Percentiles rank a stretch among this genome's conserved stretches.
phyloP scores from a whole-genome alignment of 495 filamentous ascomycete species.

The Aspergillus egyptiacus region DNA sequence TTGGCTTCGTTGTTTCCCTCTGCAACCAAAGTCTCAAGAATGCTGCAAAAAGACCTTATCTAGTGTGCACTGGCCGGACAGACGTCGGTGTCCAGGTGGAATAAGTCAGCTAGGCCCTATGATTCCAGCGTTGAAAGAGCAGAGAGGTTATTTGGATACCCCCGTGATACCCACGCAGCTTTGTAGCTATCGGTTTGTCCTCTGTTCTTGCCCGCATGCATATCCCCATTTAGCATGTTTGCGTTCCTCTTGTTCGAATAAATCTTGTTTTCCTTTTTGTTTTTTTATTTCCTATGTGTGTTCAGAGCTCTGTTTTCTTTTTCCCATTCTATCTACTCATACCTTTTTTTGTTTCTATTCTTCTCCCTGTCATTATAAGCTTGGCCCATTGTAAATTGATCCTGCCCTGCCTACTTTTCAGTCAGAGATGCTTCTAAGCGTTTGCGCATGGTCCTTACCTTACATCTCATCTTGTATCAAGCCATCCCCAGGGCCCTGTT shows the following conservation, averaged over 20 bases:
- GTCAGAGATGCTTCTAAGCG: conserved; percentile 4
- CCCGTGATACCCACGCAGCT: conserved; percentile 42
- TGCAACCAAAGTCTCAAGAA: conserved; percentile 12
- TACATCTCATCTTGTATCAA: not conserved
- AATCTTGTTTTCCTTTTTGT: conserved; percentile 21
- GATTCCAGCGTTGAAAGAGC: conserved; percentile 28
- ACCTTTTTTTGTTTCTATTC: conserved; percentile 20
- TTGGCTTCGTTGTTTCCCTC: conserved; percentile 11
- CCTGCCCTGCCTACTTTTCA: conserved; percentile 3
- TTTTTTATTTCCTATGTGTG: conserved; percentile 24
- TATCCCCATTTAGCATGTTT: conserved; percentile 33
- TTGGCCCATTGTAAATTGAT: conserved; percentile 37
- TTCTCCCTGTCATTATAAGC: conserved; percentile 38
- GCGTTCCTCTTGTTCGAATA: conserved; percentile 23
- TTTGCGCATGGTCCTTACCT: conserved; percentile 6
- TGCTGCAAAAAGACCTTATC: conserved; percentile 7
- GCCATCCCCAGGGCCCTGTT: too few relatives aligned
- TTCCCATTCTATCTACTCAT: conserved; percentile 14
- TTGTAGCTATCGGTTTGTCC: conserved; percentile 34
- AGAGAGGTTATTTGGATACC: conserved; percentile 42
- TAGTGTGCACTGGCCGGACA: conserved; percentile 6
- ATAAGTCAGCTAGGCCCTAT: conserved; percentile 21
- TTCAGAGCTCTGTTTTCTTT: conserved; percentile 24
- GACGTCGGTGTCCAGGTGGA: conserved; percentile 19
- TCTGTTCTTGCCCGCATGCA: conserved; percentile 22